Evolutionary conservation across 2,329 filamentous ascomycete genomes (phyloP).

Genomic region (Penicillium sp.): DNA sequence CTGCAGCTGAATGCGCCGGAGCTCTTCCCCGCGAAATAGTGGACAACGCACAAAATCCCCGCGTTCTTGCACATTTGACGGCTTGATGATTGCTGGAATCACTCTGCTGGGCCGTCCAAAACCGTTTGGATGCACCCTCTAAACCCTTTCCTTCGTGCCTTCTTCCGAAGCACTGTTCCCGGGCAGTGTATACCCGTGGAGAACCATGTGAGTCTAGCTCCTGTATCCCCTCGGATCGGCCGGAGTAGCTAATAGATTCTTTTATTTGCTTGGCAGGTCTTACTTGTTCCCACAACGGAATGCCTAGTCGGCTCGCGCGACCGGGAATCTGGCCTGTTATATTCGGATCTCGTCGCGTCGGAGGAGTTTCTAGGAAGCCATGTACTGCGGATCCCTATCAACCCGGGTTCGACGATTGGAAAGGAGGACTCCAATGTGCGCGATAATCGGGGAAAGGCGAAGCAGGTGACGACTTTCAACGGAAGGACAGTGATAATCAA

Average conservation of each 20-base stretch:
- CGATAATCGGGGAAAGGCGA: constrained; percentile 87
- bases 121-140: constrained; percentile 85
- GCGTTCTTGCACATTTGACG: constrained; percentile 23
- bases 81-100: constrained; percentile 40
- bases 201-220: constrained; percentile 63
- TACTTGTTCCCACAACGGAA: constrained; percentile 91
- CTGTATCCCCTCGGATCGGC: constrained; percentile 10
- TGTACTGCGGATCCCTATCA: constrained; percentile 77
- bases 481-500: constrained; percentile 92
- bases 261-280: constrained; percentile 53
- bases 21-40: constrained; percentile 31
- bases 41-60: constrained; percentile 22
- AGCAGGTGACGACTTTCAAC: constrained; percentile 90
- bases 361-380: constrained; percentile 97
- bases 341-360: constrained; percentile 77
- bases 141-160: constrained; percentile 97
- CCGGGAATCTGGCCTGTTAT: constrained; percentile 72
- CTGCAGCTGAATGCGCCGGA: constrained; percentile 31
- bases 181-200: constrained; percentile 87
- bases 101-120: constrained; percentile 39
- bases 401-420: constrained; percentile 46
- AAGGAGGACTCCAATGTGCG: constrained; percentile 66
- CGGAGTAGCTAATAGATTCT: constrained; percentile 13
- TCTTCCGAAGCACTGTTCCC: constrained; percentile 93
- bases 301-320: constrained; percentile 85